A percentile compares a stretch with the other conserved stretches of the same genome.
Evolutionary conservation across 371 early-diverging fungal genomes (phyloP).

Genomic region (Mortierella sp.): DNA sequence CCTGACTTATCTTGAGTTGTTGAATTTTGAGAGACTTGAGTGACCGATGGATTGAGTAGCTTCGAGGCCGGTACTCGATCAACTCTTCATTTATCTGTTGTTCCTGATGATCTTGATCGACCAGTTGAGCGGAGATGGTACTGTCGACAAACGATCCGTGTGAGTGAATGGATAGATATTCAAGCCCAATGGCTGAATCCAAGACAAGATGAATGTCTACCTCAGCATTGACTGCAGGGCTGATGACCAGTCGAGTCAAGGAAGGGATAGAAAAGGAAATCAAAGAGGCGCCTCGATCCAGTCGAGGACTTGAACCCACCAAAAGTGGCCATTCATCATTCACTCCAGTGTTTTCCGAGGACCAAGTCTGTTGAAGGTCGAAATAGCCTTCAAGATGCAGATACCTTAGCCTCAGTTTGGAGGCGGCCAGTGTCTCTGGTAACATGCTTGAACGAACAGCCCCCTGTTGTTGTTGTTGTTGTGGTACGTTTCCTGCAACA

Average conservation of each 20-base stretch:
- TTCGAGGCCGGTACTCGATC: not conserved
- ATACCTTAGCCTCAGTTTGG: conserved; percentile 1
- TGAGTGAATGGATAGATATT: conserved; percentile 22
- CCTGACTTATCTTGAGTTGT: conserved; percentile 31
- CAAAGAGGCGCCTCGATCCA: not conserved
- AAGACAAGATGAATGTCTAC: conserved; percentile 41
- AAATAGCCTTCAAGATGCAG: conserved; percentile 36
- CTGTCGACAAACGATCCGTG: conserved; percentile 39
- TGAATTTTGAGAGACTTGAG: conserved; percentile 36
- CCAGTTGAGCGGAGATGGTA: too few species aligned
- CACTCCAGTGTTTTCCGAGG: too few species aligned
- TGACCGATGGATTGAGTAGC: not conserved
- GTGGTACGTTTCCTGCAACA: too few species aligned
- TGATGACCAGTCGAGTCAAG: conserved; percentile 33
- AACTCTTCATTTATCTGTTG: not conserved
- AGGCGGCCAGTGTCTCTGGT: too few species aligned
- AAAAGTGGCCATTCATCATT: too few species aligned
- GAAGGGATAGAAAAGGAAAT: conserved; percentile 30
- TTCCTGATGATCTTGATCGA: not conserved
- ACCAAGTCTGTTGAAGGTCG: conserved; percentile 1
- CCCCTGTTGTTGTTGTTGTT: too few species aligned
- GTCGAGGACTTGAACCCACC: too few species aligned
- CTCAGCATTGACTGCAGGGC: conserved; percentile 15
- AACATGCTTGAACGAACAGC: too few species aligned
- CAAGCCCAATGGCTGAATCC: conserved; percentile 24